Evolutionary conservation across 306 rosid genomes (phyloP), one percentile per base, ranked within the genome.

Genomic region (Cercis canadensis): DNA sequence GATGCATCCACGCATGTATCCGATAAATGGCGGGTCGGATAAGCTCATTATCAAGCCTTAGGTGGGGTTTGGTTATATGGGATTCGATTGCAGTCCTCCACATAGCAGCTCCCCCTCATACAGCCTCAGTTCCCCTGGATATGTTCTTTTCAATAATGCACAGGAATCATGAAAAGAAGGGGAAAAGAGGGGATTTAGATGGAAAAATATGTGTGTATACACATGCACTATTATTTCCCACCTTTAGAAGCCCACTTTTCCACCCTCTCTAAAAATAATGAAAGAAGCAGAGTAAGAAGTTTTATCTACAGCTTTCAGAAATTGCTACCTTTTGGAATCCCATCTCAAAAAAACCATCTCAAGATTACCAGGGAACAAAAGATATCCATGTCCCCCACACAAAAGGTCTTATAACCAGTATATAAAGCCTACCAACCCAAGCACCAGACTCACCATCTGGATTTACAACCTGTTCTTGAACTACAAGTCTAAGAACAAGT

Each of bases 131-230:
- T 70, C 41, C 80, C 63, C 12, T 65, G 81, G 87, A 82, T 78
- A 85, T 61, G 81, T 78, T 86, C 86, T 87, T 77, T 78, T 71
- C 91, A 87, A 90, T 90, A 90, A 86, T 90, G 86, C 92, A 88
- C 73, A 67, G 83, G 97, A 90, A 90, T 90, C 93, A 71, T 62
- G 70, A 70, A 88, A 90, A 88, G 90, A 88, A 52, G 73, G 84
- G 65, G 80, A 67, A 63, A 72, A 33, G 74, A 67, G 75, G 84
- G 39, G 71, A 66, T 85, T 75, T 50, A 40, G 40, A 74, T 50
- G 54, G 64, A 55, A 32, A 76, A 69, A 77, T 52, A 66, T 73
- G 75, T 57, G 62, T 74, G 34, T 51, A 8, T 54, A 50, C 66
- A 75, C 65, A 79, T 81, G 73, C 71, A 82, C 78, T 72, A 74